Evolutionary conservation across 1,139 yeast genomes (phyloP), one percentile per base, ranked within the genome.

Genomic region (Debaryomyces robertsiae): DNA sequence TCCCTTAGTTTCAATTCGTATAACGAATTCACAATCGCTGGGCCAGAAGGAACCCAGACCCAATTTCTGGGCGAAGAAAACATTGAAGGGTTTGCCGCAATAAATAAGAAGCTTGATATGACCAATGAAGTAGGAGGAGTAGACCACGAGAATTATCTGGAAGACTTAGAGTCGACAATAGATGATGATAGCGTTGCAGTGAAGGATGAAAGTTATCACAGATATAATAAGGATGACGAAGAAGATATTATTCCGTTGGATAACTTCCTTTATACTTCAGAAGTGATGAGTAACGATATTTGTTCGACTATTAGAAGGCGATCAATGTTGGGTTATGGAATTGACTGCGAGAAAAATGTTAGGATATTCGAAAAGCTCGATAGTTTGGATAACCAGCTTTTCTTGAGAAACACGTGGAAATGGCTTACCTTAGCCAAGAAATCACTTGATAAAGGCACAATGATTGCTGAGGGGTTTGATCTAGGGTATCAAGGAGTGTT

Each of bases 401-500:
- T 81, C 48, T 67, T 89, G 27, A 70, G 84, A 46, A 83, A 86
- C 51, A 84, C 95, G 0, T 91, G 98, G 98, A 80, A 84, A 53
- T 91, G 97, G 97, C 63, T 91, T 19, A 77, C 81, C 6, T 76
- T 86, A 37, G 90, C 95, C 0, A 74, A 79, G 44, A 79, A 77
- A 37, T 77, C 89, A 1, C 81, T 84, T 13, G 79, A 76, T 23
- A 80, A 84, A 40, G 88, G 88, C 0, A 70, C 83, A 2, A 83
- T 87, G 88, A 67, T 78, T 1, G 75, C 84, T 1, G 82, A 80
- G 18, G 75, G 75, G 6, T 67, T 88, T 23, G 97, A 93, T 58
- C 73, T 93, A 29, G 94, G 95, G 2, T 90, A 79, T 59, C 84
- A 86, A 52, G 98, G 98, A 6, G 94, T 91, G 1, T 62, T 81